Conservation (phyloP, 805 yeast species). For the Nakazawaea pomicola region DNA sequence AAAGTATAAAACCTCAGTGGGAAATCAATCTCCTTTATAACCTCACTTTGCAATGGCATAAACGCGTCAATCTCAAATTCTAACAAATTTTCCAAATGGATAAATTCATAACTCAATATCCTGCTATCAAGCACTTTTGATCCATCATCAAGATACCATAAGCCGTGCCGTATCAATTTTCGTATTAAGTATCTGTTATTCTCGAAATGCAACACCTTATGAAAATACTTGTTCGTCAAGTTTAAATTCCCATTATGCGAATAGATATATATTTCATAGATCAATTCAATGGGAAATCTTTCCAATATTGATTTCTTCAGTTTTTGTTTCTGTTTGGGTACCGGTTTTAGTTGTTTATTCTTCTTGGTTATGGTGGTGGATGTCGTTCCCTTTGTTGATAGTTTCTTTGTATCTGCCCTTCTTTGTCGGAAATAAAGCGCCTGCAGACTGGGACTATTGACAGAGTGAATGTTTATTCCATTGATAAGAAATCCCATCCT, state of each 20-base stretch:
- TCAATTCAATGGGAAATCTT: slow-evolving; percentile 8
- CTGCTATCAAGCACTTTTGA: neutral
- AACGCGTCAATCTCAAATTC: neutral
- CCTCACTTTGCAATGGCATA: neutral
- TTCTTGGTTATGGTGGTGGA: too few relatives aligned
- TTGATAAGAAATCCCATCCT: too few relatives aligned
- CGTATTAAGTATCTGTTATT: slow-evolving; percentile 1
- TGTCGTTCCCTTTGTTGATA: too few relatives aligned
- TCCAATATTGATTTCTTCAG: slow-evolving; percentile 1
- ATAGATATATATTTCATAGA: slow-evolving; percentile 3
- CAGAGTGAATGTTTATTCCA: too few relatives aligned
- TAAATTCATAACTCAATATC: neutral
- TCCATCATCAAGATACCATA: neutral
- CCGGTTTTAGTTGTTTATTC: neutral
- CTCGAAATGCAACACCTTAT: neutral
- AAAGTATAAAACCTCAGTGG: neutral
- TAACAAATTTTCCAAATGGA: neutral
- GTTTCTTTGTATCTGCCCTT: too few relatives aligned
- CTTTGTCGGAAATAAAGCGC: too few relatives aligned
- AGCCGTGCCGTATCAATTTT: neutral
- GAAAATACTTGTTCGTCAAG: slow-evolving; percentile 4
- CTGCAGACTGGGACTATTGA: too few relatives aligned
- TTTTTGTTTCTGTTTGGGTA: neutral
- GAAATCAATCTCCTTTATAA: neutral
- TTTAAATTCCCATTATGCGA: neutral